Base-by-base conservation (phyloP, 2,329 filamentous ascomycete species). In the Immersiporthe knoxdaviesiana region DNA sequence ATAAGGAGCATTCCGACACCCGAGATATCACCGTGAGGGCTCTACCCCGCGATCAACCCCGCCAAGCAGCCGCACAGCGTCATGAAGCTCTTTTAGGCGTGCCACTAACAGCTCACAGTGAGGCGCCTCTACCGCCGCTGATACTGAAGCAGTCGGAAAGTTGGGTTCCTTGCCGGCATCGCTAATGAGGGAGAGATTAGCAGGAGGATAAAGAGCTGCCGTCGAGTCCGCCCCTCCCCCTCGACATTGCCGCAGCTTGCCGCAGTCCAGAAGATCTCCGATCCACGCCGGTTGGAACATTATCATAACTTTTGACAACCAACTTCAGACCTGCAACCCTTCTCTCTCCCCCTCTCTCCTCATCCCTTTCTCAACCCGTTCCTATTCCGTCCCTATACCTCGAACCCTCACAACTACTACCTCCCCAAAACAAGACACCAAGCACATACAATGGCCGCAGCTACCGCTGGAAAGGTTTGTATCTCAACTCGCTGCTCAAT, bases 331-430 rank as follows among this genome's bases (percentile, higher is more conserved):
- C 24, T 2, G 18, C 47, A 30, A 56, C 27, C 24, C 52, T 24
- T 30, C 27, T n/a, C 52, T 56, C 69, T 61, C 35, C 21, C 14
- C 30, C 44, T 47, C 35, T 24, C 27, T 52, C 16, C 69, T 61
- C 35, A 24, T 18, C 39, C 52, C 24, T 24, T 24, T 11, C 37
- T 32, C 35, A 21, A 56, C 18, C 3, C 24, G 4, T 66, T 32
- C 30, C 18, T 35, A 24, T 59, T 30, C 74, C 77, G 77, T 24
- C 75, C 76, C 14, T 74, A 2, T 21, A 21, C 35, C 39, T 41
- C 8, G n/a, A 39, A 37, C 35, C n/a, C 59, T 24, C 12, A 27
- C 11, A 14, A 10, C 30, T n/a, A 24, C 39, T n/a, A 24, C 39
- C 18, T 76, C 66, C 65, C 77, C 61, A 10, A 54, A 37, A 50